Conservation (phyloP, 73 alveolate genomes). For the Tetrahymena malaccensis region DNA sequence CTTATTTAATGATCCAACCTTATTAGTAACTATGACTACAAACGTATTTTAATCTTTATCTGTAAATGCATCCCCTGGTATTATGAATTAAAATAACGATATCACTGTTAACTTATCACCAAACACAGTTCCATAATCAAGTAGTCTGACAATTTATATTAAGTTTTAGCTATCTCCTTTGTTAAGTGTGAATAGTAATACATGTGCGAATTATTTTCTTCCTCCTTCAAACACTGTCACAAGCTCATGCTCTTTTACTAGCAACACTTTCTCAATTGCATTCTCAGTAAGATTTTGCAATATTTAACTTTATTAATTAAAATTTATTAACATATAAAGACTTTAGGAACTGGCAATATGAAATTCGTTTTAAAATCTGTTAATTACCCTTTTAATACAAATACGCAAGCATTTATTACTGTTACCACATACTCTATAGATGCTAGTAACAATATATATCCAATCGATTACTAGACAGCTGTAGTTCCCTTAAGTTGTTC, state of each 20-base stretch:
- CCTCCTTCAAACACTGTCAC: not conserved
- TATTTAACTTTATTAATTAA: not conserved
- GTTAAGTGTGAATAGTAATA: not conserved
- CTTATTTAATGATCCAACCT: not conserved
- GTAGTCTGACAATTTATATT: not conserved
- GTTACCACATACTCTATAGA: not conserved
- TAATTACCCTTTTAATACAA: not conserved
- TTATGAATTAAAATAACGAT: not conserved
- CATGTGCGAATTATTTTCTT: not conserved
- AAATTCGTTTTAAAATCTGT: not conserved
- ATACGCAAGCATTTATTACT: not conserved
- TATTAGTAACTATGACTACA: not conserved
- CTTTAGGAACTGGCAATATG: not conserved
- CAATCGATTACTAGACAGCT: not conserved
- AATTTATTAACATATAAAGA: not conserved
- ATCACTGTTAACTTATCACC: not conserved
- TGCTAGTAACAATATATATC: not conserved
- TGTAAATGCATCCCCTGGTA: not conserved
- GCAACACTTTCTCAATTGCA: not conserved
- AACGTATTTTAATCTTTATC: not conserved
- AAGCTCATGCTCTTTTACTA: not conserved
- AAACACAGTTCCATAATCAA: not conserved
- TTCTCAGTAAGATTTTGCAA: not conserved
- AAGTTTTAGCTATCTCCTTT: not conserved
- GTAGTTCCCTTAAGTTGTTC: not conserved